Percentiles rank a stretch among this genome's conserved stretches.
Conservation (phyloP, 306 rosid genomes). For the Cicer chorassanicum region DNA sequence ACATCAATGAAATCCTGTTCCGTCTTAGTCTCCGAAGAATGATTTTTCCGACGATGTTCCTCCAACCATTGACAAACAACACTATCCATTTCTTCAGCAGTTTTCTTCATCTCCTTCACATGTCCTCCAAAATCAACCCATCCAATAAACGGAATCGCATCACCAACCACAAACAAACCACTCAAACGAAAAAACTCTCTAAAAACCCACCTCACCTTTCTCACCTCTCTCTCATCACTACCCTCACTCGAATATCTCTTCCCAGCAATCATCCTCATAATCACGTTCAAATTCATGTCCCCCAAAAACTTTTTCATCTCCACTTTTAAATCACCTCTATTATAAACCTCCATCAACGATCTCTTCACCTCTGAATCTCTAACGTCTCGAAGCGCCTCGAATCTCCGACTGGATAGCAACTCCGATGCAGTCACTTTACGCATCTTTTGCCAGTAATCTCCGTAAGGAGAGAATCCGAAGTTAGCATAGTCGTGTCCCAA, state of each 20-base stretch:
- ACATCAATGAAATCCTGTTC: conserved; percentile 56
- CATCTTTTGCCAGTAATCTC: conserved; percentile 54
- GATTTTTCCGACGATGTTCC: conserved; percentile 51
- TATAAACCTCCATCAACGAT: conserved; percentile 32
- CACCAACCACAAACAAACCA: conserved; percentile 49
- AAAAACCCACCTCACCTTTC: conserved; percentile 27
- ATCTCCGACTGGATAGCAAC: conserved; percentile 51
- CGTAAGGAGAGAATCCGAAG: conserved; percentile 54
- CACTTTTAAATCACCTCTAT: not conserved
- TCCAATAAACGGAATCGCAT: conserved; percentile 50
- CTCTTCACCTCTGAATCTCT: conserved; percentile 47
- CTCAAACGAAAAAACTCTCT: conserved; percentile 40
- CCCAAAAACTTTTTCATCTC: conserved; percentile 57
- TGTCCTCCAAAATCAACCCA: conserved; percentile 67
- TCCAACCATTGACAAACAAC: conserved; percentile 49
- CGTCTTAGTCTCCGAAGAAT: not conserved
- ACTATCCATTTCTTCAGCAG: conserved; percentile 46
- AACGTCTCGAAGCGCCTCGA: conserved; percentile 38
- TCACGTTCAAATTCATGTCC: conserved; percentile 53
- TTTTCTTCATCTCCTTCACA: conserved; percentile 48
- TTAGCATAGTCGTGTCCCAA: conserved; percentile 53
- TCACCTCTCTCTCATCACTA: conserved; percentile 21
- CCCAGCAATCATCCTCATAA: conserved; percentile 52
- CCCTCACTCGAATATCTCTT: conserved; percentile 33
- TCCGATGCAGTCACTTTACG: conserved; percentile 51